A percentile compares a stretch with the other conserved stretches of the same genome.
Conservation (phyloP, 805 yeast genomes). For the Starmerella apis region DNA sequence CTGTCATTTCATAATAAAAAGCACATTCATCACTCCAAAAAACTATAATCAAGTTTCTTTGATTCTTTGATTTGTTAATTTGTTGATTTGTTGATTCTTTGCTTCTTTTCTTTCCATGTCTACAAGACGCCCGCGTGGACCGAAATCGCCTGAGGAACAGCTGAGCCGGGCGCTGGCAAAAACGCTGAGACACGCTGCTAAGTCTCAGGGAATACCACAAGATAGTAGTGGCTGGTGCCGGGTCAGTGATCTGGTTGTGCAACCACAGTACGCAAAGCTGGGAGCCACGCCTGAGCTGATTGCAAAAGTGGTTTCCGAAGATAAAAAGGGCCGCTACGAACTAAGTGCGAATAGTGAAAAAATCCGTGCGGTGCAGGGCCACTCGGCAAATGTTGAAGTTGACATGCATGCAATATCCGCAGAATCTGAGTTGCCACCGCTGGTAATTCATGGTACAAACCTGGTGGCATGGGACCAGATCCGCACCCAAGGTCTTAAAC, state of each 20-base stretch:
- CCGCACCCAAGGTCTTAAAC: constrained; percentile 46
- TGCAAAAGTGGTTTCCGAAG: constrained; percentile 46
- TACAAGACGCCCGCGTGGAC: constrained; percentile 3
- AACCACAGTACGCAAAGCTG: constrained; percentile 48
- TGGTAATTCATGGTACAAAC: constrained; percentile 75
- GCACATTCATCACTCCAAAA: no score
- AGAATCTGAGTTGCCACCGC: constrained; percentile 39
- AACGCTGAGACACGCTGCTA: constrained; percentile 78
- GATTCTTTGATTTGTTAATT: neutral
- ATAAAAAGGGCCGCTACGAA: constrained; percentile 63
- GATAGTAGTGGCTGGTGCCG: constrained; percentile 57
- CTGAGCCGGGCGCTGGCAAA: constrained; percentile 62
- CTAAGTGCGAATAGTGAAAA: constrained; percentile 31
- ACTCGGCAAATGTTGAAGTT: constrained; percentile 47
- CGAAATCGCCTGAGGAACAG: constrained; percentile 19
- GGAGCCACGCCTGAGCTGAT: constrained; percentile 50
- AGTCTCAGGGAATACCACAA: constrained; percentile 52
- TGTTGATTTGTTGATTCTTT: neutral
- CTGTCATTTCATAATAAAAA: no score
- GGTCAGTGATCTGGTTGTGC: constrained; percentile 43
- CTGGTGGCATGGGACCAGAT: constrained; percentile 40
- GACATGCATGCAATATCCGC: constrained; percentile 34
- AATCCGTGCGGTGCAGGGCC: constrained; percentile 93
- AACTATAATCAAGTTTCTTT: no score
- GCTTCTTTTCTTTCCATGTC: neutral